phyloP scores from a whole-genome alignment of 805 yeast genomes.

The Suhomyces kilbournensis region DNA sequence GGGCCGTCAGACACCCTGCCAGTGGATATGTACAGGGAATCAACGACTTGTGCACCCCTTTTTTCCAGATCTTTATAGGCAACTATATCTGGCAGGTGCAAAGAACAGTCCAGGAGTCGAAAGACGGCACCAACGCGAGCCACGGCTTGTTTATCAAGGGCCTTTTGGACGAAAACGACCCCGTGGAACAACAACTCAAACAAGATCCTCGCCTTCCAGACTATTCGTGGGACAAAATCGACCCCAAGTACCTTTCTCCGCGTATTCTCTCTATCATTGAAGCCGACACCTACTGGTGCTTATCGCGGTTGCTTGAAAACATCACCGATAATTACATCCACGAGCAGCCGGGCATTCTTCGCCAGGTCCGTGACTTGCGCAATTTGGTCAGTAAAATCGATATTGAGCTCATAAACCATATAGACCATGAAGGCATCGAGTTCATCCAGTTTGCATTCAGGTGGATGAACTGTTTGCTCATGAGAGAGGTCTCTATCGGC shows the following conservation, averaged over 20 bases:
- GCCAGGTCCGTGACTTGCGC: conserved; percentile 81
- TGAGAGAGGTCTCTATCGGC: conserved; percentile 83
- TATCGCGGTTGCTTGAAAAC: conserved; percentile 85
- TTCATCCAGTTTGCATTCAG: conserved; percentile 94
- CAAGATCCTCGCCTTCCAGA: conserved; percentile 22
- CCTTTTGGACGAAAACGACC: conserved; percentile 26
- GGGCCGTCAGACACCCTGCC: conserved; percentile 98
- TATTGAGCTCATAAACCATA: conserved; percentile 64
- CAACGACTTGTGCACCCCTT: conserved; percentile 90
- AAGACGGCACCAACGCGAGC: conserved; percentile 13
- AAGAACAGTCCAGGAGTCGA: conserved; percentile 12
- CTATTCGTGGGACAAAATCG: conserved; percentile 51
- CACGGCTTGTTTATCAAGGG: conserved; percentile 34
- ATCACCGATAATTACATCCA: conserved; percentile 96
- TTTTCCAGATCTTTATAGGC: conserved; percentile 78
- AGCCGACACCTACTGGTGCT: conserved; percentile 97
- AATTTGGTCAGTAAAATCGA: conserved; percentile 82
- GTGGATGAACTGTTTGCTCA: conserved; percentile 97
- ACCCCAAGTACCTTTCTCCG: conserved; percentile 58
- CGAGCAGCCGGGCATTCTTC: conserved; percentile 94
- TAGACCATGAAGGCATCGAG: conserved; percentile 80
- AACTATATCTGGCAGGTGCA: conserved; percentile 55
- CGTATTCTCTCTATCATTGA: conserved; percentile 70
- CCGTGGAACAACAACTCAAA: conserved; percentile 21
- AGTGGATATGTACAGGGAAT: conserved; percentile 98